These are phyloP conservation scores for Rugonectria rugulosa DNA, from an alignment of 2,329 filamentous ascomycete genomes.

Conservation along the genomic window DNA sequence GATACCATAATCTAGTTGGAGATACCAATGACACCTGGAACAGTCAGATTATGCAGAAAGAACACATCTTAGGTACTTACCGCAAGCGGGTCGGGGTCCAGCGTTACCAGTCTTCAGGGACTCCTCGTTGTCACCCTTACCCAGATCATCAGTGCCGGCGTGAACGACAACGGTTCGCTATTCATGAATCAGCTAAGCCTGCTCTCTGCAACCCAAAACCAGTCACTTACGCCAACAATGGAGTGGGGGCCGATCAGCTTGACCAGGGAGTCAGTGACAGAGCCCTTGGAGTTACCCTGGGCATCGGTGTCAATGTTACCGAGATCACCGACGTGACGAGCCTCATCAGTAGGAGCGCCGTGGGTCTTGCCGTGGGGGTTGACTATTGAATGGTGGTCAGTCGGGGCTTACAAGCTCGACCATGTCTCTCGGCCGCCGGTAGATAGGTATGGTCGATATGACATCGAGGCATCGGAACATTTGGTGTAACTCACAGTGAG, in stretches of 20 bases:
- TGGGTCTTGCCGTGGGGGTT: constrained; percentile 95
- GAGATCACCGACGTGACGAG: constrained; percentile 95
- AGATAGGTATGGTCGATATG: not conserved
- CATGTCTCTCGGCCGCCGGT: not conserved
- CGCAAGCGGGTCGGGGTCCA: constrained; percentile 91
- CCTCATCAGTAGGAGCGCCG: constrained; percentile 82
- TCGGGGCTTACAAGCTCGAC: not conserved
- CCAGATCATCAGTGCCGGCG: constrained; percentile 94
- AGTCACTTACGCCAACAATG: constrained; percentile 80
- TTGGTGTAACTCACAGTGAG: constrained; percentile 79
- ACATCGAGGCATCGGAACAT: not conserved
- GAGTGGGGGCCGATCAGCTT: constrained; percentile 97
- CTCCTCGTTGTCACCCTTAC: constrained; percentile 90
- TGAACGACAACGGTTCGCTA: constrained; percentile 96
- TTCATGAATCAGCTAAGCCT: constrained; percentile 10
- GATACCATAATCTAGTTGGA: constrained; percentile 63
- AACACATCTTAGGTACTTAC: constrained; percentile 56
- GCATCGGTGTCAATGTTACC: constrained; percentile 97
- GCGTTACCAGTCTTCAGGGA: constrained; percentile 99
- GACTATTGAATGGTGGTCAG: constrained; percentile 63
- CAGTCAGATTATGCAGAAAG: constrained; percentile 16
- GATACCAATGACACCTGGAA: constrained; percentile 85
- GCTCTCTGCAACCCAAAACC: not conserved
- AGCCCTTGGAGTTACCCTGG: constrained; percentile 88
- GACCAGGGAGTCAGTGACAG: constrained; percentile 79